These are phyloP conservation scores for Quercus variabilis DNA, from an alignment of 306 rosid genomes.

Conservation along the genomic window DNA sequence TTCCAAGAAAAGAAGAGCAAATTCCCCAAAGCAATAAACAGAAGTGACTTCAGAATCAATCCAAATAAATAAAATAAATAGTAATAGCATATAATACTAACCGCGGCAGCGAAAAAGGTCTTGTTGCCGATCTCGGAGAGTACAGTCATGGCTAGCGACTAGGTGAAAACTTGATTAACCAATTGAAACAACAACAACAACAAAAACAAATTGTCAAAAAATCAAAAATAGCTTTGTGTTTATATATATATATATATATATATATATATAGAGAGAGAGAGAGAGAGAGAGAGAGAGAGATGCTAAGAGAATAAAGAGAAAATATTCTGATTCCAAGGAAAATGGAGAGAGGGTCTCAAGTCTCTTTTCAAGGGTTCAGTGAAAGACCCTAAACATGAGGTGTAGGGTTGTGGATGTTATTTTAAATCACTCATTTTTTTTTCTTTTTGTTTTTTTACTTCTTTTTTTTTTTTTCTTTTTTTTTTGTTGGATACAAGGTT, in stretches of 20 bases:
- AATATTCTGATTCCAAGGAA: background rate
- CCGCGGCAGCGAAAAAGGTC: conserved; percentile 93
- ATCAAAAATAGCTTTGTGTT: too few relatives aligned
- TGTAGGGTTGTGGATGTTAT: background rate
- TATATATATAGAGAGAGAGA: background rate
- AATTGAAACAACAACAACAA: background rate
- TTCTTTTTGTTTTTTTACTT: too few relatives aligned
- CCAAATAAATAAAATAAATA: background rate
- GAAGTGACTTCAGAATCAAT: background rate
- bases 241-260: too few relatives aligned
- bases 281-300: background rate
- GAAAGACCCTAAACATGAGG: too few relatives aligned
- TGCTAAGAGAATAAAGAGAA: background rate
- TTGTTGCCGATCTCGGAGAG: conserved; percentile 94
- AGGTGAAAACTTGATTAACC: conserved; percentile 64
- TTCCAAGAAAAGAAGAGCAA: background rate
- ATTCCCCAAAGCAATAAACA: background rate
- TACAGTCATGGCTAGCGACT: conserved; percentile 90
- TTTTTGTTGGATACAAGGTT: too few relatives aligned
- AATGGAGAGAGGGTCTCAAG: too few relatives aligned
- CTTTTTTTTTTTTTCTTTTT: too few relatives aligned
- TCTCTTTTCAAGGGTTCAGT: too few relatives aligned
- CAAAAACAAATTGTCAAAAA: background rate
- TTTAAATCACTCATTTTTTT: too few relatives aligned
- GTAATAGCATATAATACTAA: conserved; percentile 17